phyloP scores from a whole-genome alignment of 2,329 filamentous ascomycete species.

The Escovopsis weberi region DNA sequence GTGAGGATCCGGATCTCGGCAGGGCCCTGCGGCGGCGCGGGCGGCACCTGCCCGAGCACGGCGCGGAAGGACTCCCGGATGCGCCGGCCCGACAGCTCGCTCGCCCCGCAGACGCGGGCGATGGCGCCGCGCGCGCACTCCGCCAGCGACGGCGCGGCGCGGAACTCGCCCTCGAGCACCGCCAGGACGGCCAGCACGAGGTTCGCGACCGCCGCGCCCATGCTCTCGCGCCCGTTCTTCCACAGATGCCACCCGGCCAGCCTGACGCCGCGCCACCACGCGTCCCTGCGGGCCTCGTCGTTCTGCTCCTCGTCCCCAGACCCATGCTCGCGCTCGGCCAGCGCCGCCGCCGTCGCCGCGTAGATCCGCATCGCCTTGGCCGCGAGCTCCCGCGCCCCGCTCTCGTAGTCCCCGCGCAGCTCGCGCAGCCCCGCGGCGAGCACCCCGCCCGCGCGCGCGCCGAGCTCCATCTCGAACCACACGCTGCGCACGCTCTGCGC shows the following conservation, averaged over 20 bases:
- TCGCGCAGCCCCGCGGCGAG: conserved; percentile 31
- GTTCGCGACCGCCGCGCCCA: conserved; percentile 45
- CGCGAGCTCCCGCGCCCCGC: conserved; percentile 45
- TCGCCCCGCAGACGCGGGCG: too few relatives aligned
- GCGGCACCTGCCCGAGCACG: not conserved
- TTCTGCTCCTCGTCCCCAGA: conserved; percentile 22
- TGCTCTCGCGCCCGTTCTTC: conserved; percentile 51
- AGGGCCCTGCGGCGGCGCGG: too few relatives aligned
- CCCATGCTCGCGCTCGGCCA: too few relatives aligned
- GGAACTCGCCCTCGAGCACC: conserved; percentile 18
- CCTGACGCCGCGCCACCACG: conserved; percentile 42
- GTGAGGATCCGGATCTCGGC: conserved; percentile 37
- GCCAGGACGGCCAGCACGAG: conserved; percentile 32
- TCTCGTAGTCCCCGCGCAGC: conserved; percentile 40
- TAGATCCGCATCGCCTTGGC: conserved; percentile 36
- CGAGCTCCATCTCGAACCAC: conserved; percentile 41
- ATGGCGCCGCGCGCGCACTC: too few relatives aligned
- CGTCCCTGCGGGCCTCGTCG: conserved; percentile 13
- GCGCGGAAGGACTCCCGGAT: too few relatives aligned
- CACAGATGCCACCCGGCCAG: conserved; percentile 48
- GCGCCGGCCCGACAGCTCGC: too few relatives aligned
- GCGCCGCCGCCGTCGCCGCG: conserved; percentile 6
- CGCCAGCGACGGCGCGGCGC: too few relatives aligned
- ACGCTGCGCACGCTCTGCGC: conserved; percentile 43
- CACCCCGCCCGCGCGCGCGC: conserved; percentile 26